phyloP scores from a whole-genome alignment of 768 basidiomycete species.

The Pleurotus sapidus region DNA sequence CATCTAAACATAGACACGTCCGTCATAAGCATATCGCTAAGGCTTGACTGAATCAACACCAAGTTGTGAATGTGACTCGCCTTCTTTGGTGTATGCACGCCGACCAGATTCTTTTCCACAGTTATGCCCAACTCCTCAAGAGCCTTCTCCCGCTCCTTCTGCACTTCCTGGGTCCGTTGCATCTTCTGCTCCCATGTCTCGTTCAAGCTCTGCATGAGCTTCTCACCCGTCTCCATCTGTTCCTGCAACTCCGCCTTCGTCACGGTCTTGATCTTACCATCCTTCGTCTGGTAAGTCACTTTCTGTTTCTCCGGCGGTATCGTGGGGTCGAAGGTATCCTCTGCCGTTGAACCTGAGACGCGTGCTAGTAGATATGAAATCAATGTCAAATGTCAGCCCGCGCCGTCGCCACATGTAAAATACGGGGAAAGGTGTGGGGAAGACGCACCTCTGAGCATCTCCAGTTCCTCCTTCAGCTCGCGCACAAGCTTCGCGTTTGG shows the following conservation, averaged over 20 bases:
- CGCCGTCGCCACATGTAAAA: constrained; percentile 6
- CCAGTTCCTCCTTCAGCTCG: constrained; percentile 97
- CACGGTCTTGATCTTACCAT: constrained; percentile 92
- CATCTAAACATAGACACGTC: constrained; percentile 50
- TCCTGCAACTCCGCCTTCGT: constrained; percentile 98
- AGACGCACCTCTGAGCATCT: constrained; percentile 72
- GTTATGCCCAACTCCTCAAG: constrained; percentile 97
- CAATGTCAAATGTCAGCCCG: constrained; percentile 6
- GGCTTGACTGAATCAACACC: constrained; percentile 5
- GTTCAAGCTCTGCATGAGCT: constrained; percentile 79
- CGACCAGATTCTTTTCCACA: constrained; percentile 94
- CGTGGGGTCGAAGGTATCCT: constrained; percentile 81
- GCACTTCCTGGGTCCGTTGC: constrained; percentile 87
- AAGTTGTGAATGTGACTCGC: constrained; percentile 36
- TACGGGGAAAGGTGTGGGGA: constrained; percentile 19
- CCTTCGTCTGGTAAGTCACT: constrained; percentile 90
- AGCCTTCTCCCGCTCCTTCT: constrained; percentile 96
- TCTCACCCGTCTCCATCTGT: constrained; percentile 92
- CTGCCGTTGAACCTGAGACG: constrained; percentile 63
- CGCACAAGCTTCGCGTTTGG: constrained; percentile 98
- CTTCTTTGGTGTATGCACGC: constrained; percentile 98
- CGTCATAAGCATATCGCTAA: constrained; percentile 7
- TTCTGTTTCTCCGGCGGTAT: constrained; percentile 94
- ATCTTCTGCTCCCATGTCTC: constrained; percentile 95
- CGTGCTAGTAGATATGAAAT: constrained; percentile 47